A percentile compares a stretch with the other conserved stretches of the same genome.
Evolutionary conservation across 2,329 filamentous ascomycete genomes (phyloP).

Genomic region (Sporothrix brasiliensis): DNA sequence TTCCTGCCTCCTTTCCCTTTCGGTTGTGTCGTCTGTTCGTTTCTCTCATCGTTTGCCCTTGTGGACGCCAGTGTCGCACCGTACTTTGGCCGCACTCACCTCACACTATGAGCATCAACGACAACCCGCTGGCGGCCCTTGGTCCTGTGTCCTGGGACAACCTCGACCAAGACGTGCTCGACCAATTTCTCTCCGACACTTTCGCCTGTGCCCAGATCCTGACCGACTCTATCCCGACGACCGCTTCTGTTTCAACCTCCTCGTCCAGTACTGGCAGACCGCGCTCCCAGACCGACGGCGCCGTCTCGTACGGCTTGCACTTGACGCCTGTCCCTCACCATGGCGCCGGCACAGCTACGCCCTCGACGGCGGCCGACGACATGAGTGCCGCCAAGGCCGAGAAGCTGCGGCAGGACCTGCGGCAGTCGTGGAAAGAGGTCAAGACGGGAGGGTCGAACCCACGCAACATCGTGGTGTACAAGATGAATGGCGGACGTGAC

Average conservation of each 20-base stretch:
- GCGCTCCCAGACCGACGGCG: constrained; percentile 60
- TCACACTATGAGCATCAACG: neutral
- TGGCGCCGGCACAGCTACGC: constrained; percentile 9
- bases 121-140: constrained; percentile 56
- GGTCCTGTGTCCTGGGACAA: constrained; percentile 54
- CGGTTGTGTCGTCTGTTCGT: too few species aligned
- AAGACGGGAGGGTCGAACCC: constrained; percentile 74
- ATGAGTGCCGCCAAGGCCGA: constrained; percentile 49
- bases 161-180: constrained; percentile 35
- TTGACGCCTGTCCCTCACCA: neutral
- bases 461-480: constrained; percentile 75
- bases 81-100: neutral
- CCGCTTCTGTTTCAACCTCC: constrained; percentile 32
- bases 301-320: constrained; percentile 42
- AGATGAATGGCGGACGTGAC: constrained; percentile 44
- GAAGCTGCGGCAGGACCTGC: constrained; percentile 53
- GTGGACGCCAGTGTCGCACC: neutral
- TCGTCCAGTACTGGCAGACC: constrained; percentile 46
- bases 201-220: constrained; percentile 35
- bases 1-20: too few species aligned
- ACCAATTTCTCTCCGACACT: constrained; percentile 32
- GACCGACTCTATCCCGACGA: constrained; percentile 34
- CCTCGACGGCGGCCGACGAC: neutral
- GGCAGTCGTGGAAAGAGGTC: constrained; percentile 84
- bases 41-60: too few species aligned